phyloP scores from a whole-genome alignment of 805 yeast genomes.

The Monosporozyma siamensis region DNA sequence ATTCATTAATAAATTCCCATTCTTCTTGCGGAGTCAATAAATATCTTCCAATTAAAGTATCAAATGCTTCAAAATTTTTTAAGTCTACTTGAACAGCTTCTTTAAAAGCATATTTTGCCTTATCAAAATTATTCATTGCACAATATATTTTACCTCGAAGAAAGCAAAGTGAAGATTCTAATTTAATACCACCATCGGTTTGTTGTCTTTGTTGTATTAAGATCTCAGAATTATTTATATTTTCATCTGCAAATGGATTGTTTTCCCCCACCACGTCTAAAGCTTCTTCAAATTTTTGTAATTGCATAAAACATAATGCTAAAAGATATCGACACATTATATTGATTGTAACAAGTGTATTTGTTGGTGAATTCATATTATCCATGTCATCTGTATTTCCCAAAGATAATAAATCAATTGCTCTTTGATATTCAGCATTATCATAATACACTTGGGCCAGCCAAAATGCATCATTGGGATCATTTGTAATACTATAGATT shows the following conservation, averaged over 20 bases:
- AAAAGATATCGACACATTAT: conserved; percentile 76
- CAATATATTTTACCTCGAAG: conserved; percentile 77
- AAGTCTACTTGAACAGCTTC: conserved; percentile 84
- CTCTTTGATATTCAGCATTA: conserved; percentile 69
- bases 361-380: background rate
- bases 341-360: conserved; percentile 37
- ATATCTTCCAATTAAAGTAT: conserved; percentile 62
- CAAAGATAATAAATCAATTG: conserved; percentile 56
- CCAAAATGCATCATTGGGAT: conserved; percentile 94
- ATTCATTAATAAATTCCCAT: conserved; percentile 64
- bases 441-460: conserved; percentile 80
- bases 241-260: conserved; percentile 51
- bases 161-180: conserved; percentile 81
- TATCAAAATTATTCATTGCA: conserved; percentile 71
- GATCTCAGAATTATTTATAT: conserved; percentile 2
- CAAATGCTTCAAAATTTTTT: conserved; percentile 87
- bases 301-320: conserved; percentile 60
- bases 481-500: conserved; percentile 70
- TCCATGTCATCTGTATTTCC: conserved; percentile 29
- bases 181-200: conserved; percentile 71
- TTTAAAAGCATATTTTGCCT: conserved; percentile 76
- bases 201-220: conserved; percentile 6
- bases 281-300: conserved; percentile 82
- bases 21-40: conserved; percentile 78
- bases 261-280: conserved; percentile 74